phyloP scores from a whole-genome alignment of 1,139 yeast species.

The Blastobotrys malaysiensis region DNA sequence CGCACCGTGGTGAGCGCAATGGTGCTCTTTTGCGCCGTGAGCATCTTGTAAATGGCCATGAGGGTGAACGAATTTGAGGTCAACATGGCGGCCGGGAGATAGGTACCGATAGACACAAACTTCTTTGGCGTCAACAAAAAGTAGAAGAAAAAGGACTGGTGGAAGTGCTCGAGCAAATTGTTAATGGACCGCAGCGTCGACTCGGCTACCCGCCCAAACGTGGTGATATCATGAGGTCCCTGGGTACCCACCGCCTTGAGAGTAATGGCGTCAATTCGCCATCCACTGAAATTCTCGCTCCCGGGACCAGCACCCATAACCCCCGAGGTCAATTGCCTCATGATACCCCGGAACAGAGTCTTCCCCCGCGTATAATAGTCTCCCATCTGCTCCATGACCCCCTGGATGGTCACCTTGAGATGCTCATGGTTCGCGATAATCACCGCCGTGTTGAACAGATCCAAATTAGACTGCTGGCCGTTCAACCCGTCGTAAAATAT shows the following conservation, averaged over 20 bases:
- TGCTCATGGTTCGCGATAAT: slow-evolving; percentile 69
- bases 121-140: slow-evolving; percentile 68
- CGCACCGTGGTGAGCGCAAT: slow-evolving; percentile 16
- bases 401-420: slow-evolving; percentile 62
- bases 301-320: slow-evolving; percentile 49
- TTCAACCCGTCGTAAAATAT: slow-evolving; percentile 81
- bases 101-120: slow-evolving; percentile 92
- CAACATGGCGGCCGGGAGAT: slow-evolving; percentile 78
- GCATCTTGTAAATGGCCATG: slow-evolving; percentile 57
- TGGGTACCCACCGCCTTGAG: slow-evolving; percentile 56
- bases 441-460: slow-evolving; percentile 75
- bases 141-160: slow-evolving; percentile 94
- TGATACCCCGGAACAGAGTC: slow-evolving; percentile 59
- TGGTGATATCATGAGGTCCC: slow-evolving; percentile 74
- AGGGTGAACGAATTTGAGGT: slow-evolving; percentile 66
- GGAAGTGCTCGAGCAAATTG: slow-evolving; percentile 90
- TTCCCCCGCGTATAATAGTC: slow-evolving; percentile 50
- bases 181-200: slow-evolving; percentile 84
- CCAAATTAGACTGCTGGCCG: slow-evolving; percentile 94
- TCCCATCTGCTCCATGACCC: slow-evolving; percentile 29
- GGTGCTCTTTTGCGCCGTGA: slow-evolving; percentile 32
- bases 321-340: slow-evolving; percentile 68
- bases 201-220: slow-evolving; percentile 86
- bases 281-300: slow-evolving; percentile 89
- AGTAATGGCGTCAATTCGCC: slow-evolving; percentile 92